These are phyloP conservation scores for Striga asiatica DNA, from an alignment of 257 asterid species.

Conservation along the genomic window DNA sequence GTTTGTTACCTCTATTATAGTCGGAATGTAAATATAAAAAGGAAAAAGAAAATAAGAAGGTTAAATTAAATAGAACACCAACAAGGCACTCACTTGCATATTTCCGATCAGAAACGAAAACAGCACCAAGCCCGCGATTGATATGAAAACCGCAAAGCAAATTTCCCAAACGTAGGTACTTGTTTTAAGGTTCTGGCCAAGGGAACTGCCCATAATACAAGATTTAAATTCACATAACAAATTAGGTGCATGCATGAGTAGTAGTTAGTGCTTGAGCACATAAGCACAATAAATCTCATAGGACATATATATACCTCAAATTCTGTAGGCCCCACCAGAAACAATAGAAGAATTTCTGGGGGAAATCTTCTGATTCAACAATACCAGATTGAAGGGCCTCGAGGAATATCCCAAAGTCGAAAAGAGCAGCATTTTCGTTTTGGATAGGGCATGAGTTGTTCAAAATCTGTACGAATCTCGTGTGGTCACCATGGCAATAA, in stretches of 20 bases:
- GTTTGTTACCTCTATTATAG: no score
- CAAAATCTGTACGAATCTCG: slow-evolving; percentile 25
- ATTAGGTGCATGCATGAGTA: neutral
- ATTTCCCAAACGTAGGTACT: slow-evolving; percentile 93
- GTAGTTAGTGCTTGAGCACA: neutral
- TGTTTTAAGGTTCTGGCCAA: slow-evolving; percentile 85
- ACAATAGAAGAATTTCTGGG: slow-evolving; percentile 87
- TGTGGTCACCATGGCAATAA: slow-evolving; percentile 39
- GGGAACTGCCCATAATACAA: slow-evolving; percentile 46
- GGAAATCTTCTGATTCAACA: slow-evolving; percentile 77
- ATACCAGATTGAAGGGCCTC: slow-evolving; percentile 91
- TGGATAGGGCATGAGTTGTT: slow-evolving; percentile 59
- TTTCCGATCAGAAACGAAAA: slow-evolving; percentile 92
- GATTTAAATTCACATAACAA: slow-evolving; percentile 1
- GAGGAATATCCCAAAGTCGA: slow-evolving; percentile 92
- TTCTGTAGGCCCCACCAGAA: slow-evolving; percentile 99
- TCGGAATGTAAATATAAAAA: no score
- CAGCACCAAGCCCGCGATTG: slow-evolving; percentile 91
- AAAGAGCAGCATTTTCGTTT: slow-evolving; percentile 35
- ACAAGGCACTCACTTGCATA: slow-evolving; percentile 65
- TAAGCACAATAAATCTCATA: slow-evolving; percentile 8
- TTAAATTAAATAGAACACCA: neutral
- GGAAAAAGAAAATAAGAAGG: no score
- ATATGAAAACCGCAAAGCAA: slow-evolving; percentile 85
- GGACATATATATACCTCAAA: slow-evolving; percentile 55